Percentiles rank a stretch among this genome's conserved stretches.
These are phyloP conservation scores for Scenedesmus sp. DNA, from an alignment of 163 green algal genomes.

Conservation along the genomic window DNA sequence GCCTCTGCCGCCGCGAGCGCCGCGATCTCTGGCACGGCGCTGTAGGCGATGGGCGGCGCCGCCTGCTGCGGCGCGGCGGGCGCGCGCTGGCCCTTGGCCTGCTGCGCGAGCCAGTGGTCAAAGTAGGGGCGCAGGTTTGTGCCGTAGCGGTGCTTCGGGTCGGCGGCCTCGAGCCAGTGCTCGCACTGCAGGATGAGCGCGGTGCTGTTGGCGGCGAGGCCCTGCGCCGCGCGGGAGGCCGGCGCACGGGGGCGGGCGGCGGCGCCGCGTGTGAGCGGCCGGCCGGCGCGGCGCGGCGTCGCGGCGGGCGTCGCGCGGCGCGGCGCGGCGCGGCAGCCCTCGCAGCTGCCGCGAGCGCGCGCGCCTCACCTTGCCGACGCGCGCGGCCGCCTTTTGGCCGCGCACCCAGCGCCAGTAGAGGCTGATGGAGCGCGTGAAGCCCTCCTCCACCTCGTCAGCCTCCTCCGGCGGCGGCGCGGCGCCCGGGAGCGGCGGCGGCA, in stretches of 20 bases:
- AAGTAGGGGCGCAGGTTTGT: constrained; percentile 74
- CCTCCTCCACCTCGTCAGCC: constrained; percentile 24
- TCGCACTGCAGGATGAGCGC: constrained; percentile 65
- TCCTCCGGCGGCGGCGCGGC: background rate
- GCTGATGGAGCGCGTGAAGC: constrained; percentile 42
- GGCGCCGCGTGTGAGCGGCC: too few relatives aligned
- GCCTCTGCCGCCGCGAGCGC: constrained; percentile 24
- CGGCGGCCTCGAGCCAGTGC: constrained; percentile 74
- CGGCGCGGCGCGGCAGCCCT: too few relatives aligned
- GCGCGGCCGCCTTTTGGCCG: constrained; percentile 17
- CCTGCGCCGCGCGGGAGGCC: constrained; percentile 4
- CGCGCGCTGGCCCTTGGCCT: constrained; percentile 5
- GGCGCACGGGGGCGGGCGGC: too few relatives aligned
- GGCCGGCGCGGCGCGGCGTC: too few relatives aligned
- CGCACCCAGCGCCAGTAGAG: constrained; percentile 42
- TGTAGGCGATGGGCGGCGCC: constrained; percentile 20
- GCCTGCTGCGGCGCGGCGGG: background rate
- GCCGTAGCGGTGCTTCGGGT: constrained; percentile 72
- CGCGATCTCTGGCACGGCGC: constrained; percentile 34
- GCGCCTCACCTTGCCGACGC: constrained; percentile 19
- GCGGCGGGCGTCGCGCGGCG: too few relatives aligned
- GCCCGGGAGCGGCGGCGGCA: background rate
- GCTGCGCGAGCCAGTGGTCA: constrained; percentile 56
- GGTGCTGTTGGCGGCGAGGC: constrained; percentile 8
- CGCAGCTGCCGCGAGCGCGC: too few relatives aligned